Conservation (phyloP, 495 filamentous ascomycete species). For the Tetracladium setigerum region DNA sequence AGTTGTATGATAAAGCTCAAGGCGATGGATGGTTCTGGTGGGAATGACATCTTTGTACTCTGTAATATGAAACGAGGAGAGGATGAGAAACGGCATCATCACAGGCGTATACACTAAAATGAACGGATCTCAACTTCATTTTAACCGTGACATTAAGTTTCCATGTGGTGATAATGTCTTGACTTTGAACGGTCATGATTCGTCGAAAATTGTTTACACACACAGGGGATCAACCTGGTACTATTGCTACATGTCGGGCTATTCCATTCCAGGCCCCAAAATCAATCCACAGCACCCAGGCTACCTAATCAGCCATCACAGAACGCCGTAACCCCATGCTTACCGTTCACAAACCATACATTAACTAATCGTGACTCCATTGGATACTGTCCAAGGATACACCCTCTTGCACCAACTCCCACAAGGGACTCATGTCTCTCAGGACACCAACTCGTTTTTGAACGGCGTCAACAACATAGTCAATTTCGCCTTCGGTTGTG, state of each 20-base stretch:
- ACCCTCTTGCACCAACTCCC: slow-evolving; percentile 97
- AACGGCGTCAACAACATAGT: slow-evolving; percentile 95
- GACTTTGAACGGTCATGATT: slow-evolving; percentile 2
- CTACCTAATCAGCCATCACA: too few species aligned
- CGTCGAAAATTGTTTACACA: slow-evolving; percentile 9
- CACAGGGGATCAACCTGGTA: slow-evolving; percentile 6
- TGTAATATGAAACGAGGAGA: too few species aligned
- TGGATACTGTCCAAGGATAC: slow-evolving; percentile 93
- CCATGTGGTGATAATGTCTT: too few species aligned
- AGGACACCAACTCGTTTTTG: slow-evolving; percentile 83
- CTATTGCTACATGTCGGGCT: slow-evolving; percentile 4
- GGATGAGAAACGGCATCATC: slow-evolving; percentile 1
- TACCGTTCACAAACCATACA: background rate
- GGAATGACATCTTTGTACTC: too few species aligned
- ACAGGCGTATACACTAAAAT: slow-evolving; percentile 10
- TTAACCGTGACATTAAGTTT: too few species aligned
- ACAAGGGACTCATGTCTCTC: slow-evolving; percentile 90
- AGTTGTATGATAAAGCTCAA: too few species aligned
- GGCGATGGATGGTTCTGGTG: too few species aligned
- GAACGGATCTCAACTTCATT: slow-evolving; percentile 20
- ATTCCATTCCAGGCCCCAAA: too few species aligned
- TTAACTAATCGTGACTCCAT: slow-evolving; percentile 85
- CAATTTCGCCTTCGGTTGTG: slow-evolving; percentile 90
- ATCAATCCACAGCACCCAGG: too few species aligned
- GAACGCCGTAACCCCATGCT: background rate